Evolutionary conservation across 768 basidiomycete species (phyloP), one percentile per base, ranked within the genome.

Genomic region (Lactifluus echinatus): DNA sequence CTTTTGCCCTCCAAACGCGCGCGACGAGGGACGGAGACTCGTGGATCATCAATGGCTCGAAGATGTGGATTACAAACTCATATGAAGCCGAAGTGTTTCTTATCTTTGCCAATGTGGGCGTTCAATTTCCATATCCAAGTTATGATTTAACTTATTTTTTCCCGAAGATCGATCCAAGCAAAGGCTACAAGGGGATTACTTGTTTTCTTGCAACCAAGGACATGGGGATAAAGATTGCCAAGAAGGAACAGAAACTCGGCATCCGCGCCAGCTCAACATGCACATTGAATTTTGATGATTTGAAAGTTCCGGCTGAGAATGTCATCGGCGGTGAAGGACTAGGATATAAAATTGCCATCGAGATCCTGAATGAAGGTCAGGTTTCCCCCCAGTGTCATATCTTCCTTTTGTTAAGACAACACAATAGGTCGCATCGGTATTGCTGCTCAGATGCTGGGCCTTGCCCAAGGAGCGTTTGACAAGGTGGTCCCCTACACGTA

Each of bases 31-130:
- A 91, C 45, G 93, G 91, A 17, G 82, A 87, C 64, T 70, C 85
- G 69, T 98, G 87, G 80, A 74, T 93, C 29, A 69, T 99, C 52
- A 94, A 93, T 64, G 96, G 96, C n/a, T 90, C 91, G 55, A 99
- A 99, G 76, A 94, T 95, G 93, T 96, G 93, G 93, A 96, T 97
- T 58, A 95, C 93, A 24, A 97, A 97, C 72, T 94, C 93, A 0
- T 79, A 83, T 57, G 92, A 94, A 71, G 93, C 92, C 1, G 89
- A 93, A 45, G 78, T 94, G 39, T 89, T 89, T 75, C 84, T 95
- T 63, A 89, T 98, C 48, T 98, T 99, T 60, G 96, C 96, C 50
- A 99, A 91, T 60, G 91, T 93, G 56, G 57, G 81, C 68, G n/a
- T 54, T 50, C 33, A 37, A 28, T 28, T 28, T 24, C 50, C 50